Conservation (phyloP, 352 stramenopile species). For the Phytophthora macrochlamydospora region DNA sequence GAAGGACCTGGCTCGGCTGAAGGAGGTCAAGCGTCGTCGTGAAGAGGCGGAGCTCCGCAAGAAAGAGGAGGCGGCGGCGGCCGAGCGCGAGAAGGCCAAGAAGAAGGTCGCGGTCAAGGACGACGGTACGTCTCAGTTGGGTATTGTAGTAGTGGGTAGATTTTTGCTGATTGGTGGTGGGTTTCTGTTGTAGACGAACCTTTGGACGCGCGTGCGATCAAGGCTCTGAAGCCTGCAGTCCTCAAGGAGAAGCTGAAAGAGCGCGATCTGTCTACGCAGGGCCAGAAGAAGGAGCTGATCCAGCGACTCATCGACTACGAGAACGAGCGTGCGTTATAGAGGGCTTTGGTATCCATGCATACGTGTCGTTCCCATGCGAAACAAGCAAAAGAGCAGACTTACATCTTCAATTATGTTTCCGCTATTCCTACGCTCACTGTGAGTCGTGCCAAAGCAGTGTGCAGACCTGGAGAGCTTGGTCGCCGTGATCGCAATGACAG, state of each 20-base stretch:
- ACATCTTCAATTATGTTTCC: too few species aligned
- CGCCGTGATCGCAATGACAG: too few species aligned
- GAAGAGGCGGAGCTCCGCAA: constrained; percentile 82
- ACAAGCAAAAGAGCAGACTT: not conserved
- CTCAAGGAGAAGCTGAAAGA: constrained; percentile 92
- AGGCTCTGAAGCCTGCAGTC: constrained; percentile 84
- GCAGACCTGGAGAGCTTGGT: too few species aligned
- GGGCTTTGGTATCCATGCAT: constrained; percentile 7
- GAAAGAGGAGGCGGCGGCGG: constrained; percentile 73
- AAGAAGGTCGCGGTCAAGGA: constrained; percentile 70
- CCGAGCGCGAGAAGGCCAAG: constrained; percentile 65
- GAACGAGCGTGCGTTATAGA: constrained; percentile 85
- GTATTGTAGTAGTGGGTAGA: not conserved
- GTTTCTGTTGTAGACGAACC: constrained; percentile 56
- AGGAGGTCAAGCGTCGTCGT: constrained; percentile 79
- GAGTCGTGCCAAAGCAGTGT: too few species aligned
- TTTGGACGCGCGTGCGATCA: constrained; percentile 83
- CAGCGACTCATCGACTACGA: constrained; percentile 90
- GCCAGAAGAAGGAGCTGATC: constrained; percentile 90
- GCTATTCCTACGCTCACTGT: too few species aligned
- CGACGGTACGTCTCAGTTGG: constrained; percentile 36
- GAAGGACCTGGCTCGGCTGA: constrained; percentile 80
- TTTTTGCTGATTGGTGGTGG: not conserved
- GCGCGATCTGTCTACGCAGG: constrained; percentile 80
- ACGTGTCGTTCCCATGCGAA: constrained; percentile 2